Percentiles rank a stretch among this genome's conserved stretches.
These are phyloP conservation scores for Fusarium pilosicola DNA, from an alignment of 2,329 filamentous ascomycete genomes.

Conservation along the genomic window DNA sequence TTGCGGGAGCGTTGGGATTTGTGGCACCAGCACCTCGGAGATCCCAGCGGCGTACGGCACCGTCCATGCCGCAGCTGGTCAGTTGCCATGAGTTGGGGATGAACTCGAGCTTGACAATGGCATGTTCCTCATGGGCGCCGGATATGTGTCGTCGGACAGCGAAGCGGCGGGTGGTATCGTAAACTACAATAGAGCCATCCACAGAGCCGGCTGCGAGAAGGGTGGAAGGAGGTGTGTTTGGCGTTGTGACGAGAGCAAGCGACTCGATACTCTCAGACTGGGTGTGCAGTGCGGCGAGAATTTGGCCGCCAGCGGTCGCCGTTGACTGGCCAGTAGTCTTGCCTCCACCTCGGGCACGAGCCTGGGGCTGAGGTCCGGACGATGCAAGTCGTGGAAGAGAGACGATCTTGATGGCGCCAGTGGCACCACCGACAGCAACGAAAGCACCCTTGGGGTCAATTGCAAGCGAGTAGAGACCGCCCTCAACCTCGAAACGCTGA, in stretches of 20 bases:
- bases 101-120: conserved; percentile 94
- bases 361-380: conserved; percentile 37
- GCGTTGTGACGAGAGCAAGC: conserved; percentile 65
- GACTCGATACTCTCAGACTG: conserved; percentile 83
- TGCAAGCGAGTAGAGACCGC: conserved; percentile 88
- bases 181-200: conserved; percentile 83
- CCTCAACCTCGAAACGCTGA: conserved; percentile 91
- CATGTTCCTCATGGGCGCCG: conserved; percentile 86
- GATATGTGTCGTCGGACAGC: conserved; percentile 84
- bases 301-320: conserved; percentile 60
- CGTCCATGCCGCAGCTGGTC: conserved; percentile 92
- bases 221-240: conserved; percentile 58
- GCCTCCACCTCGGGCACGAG: conserved; percentile 42
- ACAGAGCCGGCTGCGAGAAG: conserved; percentile 74
- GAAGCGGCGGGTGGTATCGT: conserved; percentile 87
- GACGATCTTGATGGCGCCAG: conserved; percentile 85
- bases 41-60: conserved; percentile 91
- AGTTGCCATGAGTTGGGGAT: conserved; percentile 75
- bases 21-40: conserved; percentile 58
- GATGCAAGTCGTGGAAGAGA: conserved; percentile 75
- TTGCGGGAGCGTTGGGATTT: conserved; percentile 43
- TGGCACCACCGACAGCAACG: conserved; percentile 87
- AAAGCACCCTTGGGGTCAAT: conserved; percentile 83
- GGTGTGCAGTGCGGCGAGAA: conserved; percentile 84
- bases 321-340: conserved; percentile 49